Evolutionary conservation across 2,329 filamentous ascomycete genomes (phyloP), one percentile per base, ranked within the genome.

Genomic region (Geosmithia morbida): DNA sequence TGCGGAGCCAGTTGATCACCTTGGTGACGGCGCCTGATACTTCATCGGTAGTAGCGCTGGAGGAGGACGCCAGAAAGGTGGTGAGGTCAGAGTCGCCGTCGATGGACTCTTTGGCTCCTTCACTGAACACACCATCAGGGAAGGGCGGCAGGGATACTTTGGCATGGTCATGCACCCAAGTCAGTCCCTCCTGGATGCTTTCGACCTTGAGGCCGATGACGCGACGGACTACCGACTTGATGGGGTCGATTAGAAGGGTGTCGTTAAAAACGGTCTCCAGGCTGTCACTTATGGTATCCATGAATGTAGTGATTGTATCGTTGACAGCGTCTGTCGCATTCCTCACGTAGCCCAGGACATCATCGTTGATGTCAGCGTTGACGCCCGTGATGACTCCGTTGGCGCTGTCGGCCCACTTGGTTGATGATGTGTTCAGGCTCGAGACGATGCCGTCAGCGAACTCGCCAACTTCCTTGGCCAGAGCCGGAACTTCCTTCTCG

Each of bases 91-190:
- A 69, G 53, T 84, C 77, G 47, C 75, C 76, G 7, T 66, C 61
- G 49, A 82, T 66, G 39, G 74, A 75, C 43, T 74, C 71, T 30
- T 78, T 68, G 48, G 89, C 85, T 41, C 89, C 88, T 47, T 82
- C 68, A 49, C 86, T 90, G 66, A 97, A 94, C 1, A 85, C 85
- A 60, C 95, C 75, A 56, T 86, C 83, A 22, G 78, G 71, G 51
- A 97, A 80, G 47, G 77, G 65, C 0, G 92, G 92, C 55, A 98
- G 83, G 50, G 78, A 70, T 55, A 98, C 75, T 51, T 92, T 77
- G 3, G 92, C 87, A 60, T 97, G 70, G 54, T 97, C 83, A 56
- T 85, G 78, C 11, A 95, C 85, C 90, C 90, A 98, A 1, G 86
- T 94, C n/a, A 97, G 72, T 13, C 85, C 92, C 58, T 85, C 83